Base-by-base conservation (phyloP, 1,284 basidiomycete species). In the Papiliotrema nemorosa region DNA sequence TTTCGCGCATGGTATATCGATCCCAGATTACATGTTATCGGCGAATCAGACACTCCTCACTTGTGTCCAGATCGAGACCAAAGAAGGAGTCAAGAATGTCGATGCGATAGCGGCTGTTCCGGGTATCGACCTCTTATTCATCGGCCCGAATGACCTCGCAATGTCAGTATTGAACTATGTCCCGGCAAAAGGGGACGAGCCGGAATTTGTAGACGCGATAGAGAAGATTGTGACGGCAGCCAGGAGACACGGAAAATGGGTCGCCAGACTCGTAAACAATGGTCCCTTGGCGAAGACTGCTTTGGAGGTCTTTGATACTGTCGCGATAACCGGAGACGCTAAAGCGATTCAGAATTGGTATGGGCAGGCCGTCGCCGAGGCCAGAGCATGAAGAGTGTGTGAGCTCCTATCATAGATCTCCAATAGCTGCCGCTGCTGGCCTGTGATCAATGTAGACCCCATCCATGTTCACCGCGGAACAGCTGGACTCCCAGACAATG, bases 91-190 rank as follows among this genome's bases (percentile, higher is more conserved):
- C n/a, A n/a, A n/a, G n/a, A n/a, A n/a, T n/a, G n/a, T n/a, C n/a
- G n/a, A n/a, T n/a, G n/a, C n/a, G n/a, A n/a, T n/a, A n/a, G n/a
- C n/a, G n/a, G n/a, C n/a, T n/a, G n/a, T n/a, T n/a, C n/a, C n/a
- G n/a, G n/a, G n/a, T n/a, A n/a, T n/a, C n/a, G n/a, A n/a, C n/a
- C n/a, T n/a, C n/a, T n/a, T n/a, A n/a, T n/a, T n/a, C n/a, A n/a
- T n/a, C n/a, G n/a, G n/a, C 39, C 67, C 67, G 6, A 69, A 69
- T 48, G 67, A 69, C 42, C 61, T 69, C 27, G 65, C 67, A n/a
- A 59, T 58, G 35, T 66, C 67, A 5, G 37, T 67, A 5, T 59
- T 69, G 24, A 62, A 62, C 29, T 67, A 67, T 50, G 55, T 54
- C 5, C 67, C 67, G 12, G 64, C 67, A 4, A 47, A 49, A n/a